Conservation (phyloP, 2,329 filamentous ascomycete genomes). For the Beauveria rudraprayagi region DNA sequence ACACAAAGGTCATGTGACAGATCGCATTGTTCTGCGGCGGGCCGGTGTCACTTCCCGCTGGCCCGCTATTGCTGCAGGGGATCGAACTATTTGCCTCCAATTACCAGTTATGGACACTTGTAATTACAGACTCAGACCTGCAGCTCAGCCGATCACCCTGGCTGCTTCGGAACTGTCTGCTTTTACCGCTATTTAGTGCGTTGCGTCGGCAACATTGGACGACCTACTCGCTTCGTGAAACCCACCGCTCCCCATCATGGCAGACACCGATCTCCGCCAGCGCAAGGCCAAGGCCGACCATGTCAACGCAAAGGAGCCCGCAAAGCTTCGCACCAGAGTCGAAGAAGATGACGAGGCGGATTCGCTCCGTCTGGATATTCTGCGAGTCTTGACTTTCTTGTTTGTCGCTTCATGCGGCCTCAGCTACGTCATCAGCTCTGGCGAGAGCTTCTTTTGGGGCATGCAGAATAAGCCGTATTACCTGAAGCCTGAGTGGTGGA, state of each 20-base stretch:
- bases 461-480: slow-evolving; percentile 54
- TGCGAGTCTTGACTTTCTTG: slow-evolving; percentile 62
- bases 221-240: not conserved
- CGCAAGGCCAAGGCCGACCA: slow-evolving; percentile 30
- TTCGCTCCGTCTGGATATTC: slow-evolving; percentile 52
- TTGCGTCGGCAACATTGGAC: not conserved
- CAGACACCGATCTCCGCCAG: slow-evolving; percentile 35
- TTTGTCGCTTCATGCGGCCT: slow-evolving; percentile 58
- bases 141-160: not conserved
- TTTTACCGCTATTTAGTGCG: not conserved
- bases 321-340: not conserved
- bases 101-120: slow-evolving; percentile 2
- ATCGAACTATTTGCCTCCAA: not conserved
- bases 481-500: slow-evolving; percentile 49
- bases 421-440: slow-evolving; percentile 68
- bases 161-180: not conserved
- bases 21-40: slow-evolving; percentile 2
- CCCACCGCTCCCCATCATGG: slow-evolving; percentile 22
- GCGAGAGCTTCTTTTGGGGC: slow-evolving; percentile 63
- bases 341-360: slow-evolving; percentile 50
- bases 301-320: not conserved
- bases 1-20: slow-evolving; percentile 6
- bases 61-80: slow-evolving; percentile 4
- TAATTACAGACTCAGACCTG: slow-evolving; percentile 6
- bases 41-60: not conserved